Evolutionary conservation across 1,139 yeast species (phyloP).

Genomic region (Pichia sp.): DNA sequence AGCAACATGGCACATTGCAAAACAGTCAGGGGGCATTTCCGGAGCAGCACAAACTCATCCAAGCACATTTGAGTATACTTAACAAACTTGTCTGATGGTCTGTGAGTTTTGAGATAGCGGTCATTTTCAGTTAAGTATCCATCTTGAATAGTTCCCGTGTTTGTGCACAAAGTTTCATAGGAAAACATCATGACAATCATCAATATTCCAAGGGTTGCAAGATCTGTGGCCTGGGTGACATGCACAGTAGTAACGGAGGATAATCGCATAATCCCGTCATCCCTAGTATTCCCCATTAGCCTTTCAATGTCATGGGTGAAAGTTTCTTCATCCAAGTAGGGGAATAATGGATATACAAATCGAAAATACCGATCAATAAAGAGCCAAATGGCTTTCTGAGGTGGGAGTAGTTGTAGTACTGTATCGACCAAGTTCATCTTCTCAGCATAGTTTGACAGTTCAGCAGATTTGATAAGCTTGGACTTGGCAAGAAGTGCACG

Average conservation of each 20-base stretch:
- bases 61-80: conserved; percentile 31
- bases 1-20: conserved; percentile 42
- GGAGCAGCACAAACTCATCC: conserved; percentile 41
- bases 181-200: conserved; percentile 37
- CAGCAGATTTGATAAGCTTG: background rate
- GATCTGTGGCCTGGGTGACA: too few relatives aligned
- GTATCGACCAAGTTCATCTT: background rate
- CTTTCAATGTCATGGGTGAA: conserved; percentile 26
- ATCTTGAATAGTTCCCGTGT: conserved; percentile 19
- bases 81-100: background rate
- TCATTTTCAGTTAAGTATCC: background rate
- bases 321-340: conserved; percentile 39
- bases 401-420: conserved; percentile 26
- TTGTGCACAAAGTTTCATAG: conserved; percentile 33
- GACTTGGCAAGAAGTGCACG: background rate
- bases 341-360: conserved; percentile 39
- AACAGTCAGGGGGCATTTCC: conserved; percentile 41
- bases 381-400: conserved; percentile 37
- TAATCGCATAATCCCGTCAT: too few relatives aligned
- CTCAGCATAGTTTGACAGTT: too few relatives aligned
- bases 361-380: conserved; percentile 38
- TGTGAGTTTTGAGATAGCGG: background rate
- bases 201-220: conserved; percentile 39
- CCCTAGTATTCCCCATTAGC: conserved; percentile 9
- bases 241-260: conserved; percentile 19